Base-by-base conservation (phyloP, 2,329 filamentous ascomycete species). In the Ophiocordyceps camponoti-rufipedis region DNA sequence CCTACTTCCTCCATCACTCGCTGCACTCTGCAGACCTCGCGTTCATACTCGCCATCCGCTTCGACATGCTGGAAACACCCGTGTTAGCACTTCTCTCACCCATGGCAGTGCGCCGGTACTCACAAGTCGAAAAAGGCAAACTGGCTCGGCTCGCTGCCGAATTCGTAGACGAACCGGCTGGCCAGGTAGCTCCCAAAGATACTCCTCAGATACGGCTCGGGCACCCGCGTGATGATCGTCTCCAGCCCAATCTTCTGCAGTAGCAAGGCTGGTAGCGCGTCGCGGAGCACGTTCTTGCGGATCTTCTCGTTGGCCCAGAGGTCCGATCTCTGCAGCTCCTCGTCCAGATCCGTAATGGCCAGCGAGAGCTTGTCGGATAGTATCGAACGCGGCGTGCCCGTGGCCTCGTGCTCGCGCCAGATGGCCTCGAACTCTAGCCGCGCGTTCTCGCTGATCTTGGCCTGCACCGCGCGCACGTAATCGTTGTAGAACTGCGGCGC, bases 81-180 rank as follows among this genome's bases (percentile, higher is more conserved):
- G 35, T 11, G 32, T 44, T 44, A 44, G 42, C 32, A 28, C 14
- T 7, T 13, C 16, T 18, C 3, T 19, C 16, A 13, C 10, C 16
- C 9, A 19, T 19, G 11, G 11, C 16, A 11, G n/a, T 18, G 14
- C 14, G 33, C 14, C 14, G 3, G 16, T 3, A 82, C 83, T 78
- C 69, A 88, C 84, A 96, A 98, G 61, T 94, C 86, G 65, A 94
- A 98, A 72, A 98, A 98, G 38, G 89, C 87, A 68, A 98, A 96
- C 58, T 95, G 89, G 68, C 82, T 91, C 5, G 91, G 88, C 53
- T 77, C 81, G 60, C 87, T 88, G 56, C 91, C 91, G 61, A 89
- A 91, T 62, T 94, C 79, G 63, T 98, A 98, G 39, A 98, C 86
- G 61, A 98, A 98, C 41, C 91, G 82, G 58, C 84, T 93, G 43